Conservation (phyloP, 2,329 filamentous ascomycete genomes). For the Aschersonia sp. region DNA sequence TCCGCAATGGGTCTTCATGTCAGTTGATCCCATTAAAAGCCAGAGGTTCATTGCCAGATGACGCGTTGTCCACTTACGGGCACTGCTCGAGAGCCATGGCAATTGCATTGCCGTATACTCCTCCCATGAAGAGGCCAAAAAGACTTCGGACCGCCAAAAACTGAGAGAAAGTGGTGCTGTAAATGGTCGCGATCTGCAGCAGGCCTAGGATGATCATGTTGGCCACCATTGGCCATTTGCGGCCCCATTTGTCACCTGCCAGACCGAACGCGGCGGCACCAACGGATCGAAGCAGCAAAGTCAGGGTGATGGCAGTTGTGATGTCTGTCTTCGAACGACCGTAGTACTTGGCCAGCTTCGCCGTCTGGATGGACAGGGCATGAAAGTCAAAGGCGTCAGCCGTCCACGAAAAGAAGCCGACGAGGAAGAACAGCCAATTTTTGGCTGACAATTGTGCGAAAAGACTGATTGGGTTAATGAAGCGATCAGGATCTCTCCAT, state of each 20-base stretch:
- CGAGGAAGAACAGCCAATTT: constrained; percentile 64
- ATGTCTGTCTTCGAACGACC: constrained; percentile 46
- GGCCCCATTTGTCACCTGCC: constrained; percentile 63
- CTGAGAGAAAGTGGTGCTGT: constrained; percentile 53
- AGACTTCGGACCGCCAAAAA: constrained; percentile 62
- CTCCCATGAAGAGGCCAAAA: constrained; percentile 70
- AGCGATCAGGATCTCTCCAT: constrained; percentile 51
- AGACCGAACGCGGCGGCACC: constrained; percentile 66
- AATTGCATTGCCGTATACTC: constrained; percentile 65
- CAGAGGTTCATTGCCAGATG: constrained; percentile 4
- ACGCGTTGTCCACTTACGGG: constrained; percentile 29
- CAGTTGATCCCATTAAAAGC: neutral
- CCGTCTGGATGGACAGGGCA: constrained; percentile 63
- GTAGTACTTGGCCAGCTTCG: constrained; percentile 46
- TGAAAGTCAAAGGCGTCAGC: constrained; percentile 79
- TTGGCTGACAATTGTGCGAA: constrained; percentile 46
- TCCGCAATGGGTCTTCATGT: neutral
- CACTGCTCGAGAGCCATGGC: constrained; percentile 66
- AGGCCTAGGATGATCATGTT: constrained; percentile 62
- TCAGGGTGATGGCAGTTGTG: constrained; percentile 61
- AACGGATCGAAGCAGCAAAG: constrained; percentile 57
- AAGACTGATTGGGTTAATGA: constrained; percentile 57
- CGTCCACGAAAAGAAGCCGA: constrained; percentile 63
- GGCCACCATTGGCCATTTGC: constrained; percentile 71
- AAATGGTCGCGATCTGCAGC: constrained; percentile 63